phyloP scores from a whole-genome alignment of 169 alveolate species.

The Plasmodium coatneyi region DNA sequence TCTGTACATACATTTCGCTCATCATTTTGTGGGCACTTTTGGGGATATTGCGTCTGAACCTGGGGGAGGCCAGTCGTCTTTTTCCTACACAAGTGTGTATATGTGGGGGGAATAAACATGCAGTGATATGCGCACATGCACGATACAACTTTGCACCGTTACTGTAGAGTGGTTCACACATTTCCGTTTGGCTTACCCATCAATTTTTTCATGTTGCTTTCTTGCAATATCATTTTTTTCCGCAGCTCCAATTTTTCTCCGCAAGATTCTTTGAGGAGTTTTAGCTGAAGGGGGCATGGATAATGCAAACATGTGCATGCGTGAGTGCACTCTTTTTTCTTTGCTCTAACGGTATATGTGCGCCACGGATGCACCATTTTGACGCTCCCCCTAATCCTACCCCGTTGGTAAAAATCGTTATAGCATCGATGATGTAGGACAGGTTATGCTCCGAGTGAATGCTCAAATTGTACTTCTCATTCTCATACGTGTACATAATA shows the following conservation, averaged over 20 bases:
- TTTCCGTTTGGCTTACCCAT: conserved; percentile 27
- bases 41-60: conserved; percentile 57
- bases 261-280: conserved; percentile 55
- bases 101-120: neutral
- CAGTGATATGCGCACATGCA: neutral
- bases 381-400: neutral
- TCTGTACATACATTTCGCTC: conserved; percentile 69
- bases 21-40: conserved; percentile 71
- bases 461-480: conserved; percentile 46
- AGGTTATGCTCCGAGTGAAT: conserved; percentile 61
- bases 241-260: conserved; percentile 42
- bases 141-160: neutral
- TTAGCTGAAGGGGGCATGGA: conserved; percentile 28
- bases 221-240: conserved; percentile 61
- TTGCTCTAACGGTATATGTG: no score
- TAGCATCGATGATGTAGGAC: conserved; percentile 71
- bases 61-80: conserved; percentile 66
- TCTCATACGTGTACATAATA: conserved; percentile 62
- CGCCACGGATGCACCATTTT: neutral
- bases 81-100: conserved; percentile 15
- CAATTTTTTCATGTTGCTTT: conserved; percentile 29
- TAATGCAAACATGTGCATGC: neutral
- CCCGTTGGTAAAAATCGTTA: conserved; percentile 75
- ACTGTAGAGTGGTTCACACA: neutral
- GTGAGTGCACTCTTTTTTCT: neutral